Conservation (phyloP, 345 rosid species). For the Bruguiera sexangula region DNA sequence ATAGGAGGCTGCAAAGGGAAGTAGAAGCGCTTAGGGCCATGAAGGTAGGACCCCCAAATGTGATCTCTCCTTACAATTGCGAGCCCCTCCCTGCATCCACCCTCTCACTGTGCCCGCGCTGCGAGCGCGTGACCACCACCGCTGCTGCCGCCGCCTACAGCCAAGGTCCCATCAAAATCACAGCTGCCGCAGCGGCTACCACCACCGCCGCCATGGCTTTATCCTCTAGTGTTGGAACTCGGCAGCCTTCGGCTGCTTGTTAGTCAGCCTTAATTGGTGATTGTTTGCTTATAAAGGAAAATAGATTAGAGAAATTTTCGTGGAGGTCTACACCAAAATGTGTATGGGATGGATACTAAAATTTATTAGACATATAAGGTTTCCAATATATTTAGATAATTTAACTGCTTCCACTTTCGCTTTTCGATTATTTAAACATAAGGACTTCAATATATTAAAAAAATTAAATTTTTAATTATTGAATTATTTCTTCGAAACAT, state of each 20-base stretch:
- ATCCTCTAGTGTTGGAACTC: slow-evolving; percentile 37
- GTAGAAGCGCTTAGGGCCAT: slow-evolving; percentile 90
- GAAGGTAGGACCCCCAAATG: slow-evolving; percentile 64
- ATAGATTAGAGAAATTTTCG: slow-evolving; percentile 23
- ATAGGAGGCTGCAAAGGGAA: slow-evolving; percentile 79
- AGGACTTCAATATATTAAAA: no score
- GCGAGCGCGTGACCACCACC: slow-evolving; percentile 75
- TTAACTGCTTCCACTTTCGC: no score
- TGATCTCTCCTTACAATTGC: slow-evolving; percentile 46
- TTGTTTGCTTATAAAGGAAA: not conserved
- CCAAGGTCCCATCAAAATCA: slow-evolving; percentile 24
- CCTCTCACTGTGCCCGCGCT: slow-evolving; percentile 89
- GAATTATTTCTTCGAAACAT: no score
- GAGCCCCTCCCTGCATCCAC: slow-evolving; percentile 62
- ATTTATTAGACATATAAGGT: not conserved
- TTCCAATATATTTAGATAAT: slow-evolving; percentile 16
- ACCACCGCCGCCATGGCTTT: slow-evolving; percentile 18
- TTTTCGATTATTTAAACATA: no score
- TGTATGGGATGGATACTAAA: slow-evolving; percentile 18
- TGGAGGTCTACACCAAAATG: slow-evolving; percentile 22
- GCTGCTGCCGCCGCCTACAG: slow-evolving; percentile 19
- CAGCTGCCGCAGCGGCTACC: slow-evolving; percentile 5
- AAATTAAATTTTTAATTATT: no score
- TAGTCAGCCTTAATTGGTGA: slow-evolving; percentile 7
- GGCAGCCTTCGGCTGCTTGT: slow-evolving; percentile 47